Evolutionary conservation across 768 basidiomycete genomes (phyloP).

Genomic region (Phylloporus arenicola): DNA sequence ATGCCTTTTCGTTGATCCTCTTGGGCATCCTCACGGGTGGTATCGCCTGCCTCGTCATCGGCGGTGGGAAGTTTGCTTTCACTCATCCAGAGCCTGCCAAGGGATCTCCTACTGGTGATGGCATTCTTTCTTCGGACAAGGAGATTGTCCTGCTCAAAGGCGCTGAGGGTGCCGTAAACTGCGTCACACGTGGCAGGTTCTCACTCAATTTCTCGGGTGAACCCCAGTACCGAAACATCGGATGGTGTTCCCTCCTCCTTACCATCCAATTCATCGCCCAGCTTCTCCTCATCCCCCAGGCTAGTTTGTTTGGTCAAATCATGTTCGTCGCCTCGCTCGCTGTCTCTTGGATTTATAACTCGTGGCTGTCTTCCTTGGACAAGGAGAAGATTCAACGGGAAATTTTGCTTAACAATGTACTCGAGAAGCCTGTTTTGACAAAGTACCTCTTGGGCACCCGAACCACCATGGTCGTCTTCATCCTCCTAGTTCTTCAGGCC

Average conservation of each 20-base stretch:
- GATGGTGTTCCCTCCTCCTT: slow-evolving; percentile 28
- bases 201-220: slow-evolving; percentile 24
- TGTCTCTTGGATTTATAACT: slow-evolving; percentile 34
- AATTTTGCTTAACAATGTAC: slow-evolving; percentile 22
- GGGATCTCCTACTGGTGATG: slow-evolving; percentile 28
- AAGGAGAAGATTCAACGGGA: slow-evolving; percentile 25
- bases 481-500: slow-evolving; percentile 19
- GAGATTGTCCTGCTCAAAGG: slow-evolving; percentile 29
- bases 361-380: slow-evolving; percentile 36
- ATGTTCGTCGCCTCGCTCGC: slow-evolving; percentile 31
- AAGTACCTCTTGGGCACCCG: slow-evolving; percentile 25
- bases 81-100: slow-evolving; percentile 22
- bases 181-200: slow-evolving; percentile 30
- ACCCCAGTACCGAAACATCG: slow-evolving; percentile 24
- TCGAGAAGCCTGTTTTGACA: slow-evolving; percentile 17
- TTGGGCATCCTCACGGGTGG: slow-evolving; percentile 30
- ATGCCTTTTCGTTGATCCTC: slow-evolving; percentile 30
- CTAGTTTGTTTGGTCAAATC: slow-evolving; percentile 30
- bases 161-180: slow-evolving; percentile 27
- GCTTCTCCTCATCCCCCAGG: slow-evolving; percentile 32
- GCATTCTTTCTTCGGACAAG: slow-evolving; percentile 18
- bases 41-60: slow-evolving; percentile 30
- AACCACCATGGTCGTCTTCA: slow-evolving; percentile 23
- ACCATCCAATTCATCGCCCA: slow-evolving; percentile 33
- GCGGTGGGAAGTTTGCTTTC: slow-evolving; percentile 28